A percentile compares a stretch with the other conserved stretches of the same genome.
Conservation (phyloP, 352 stramenopile species). For the Discostella stelligera region DNA sequence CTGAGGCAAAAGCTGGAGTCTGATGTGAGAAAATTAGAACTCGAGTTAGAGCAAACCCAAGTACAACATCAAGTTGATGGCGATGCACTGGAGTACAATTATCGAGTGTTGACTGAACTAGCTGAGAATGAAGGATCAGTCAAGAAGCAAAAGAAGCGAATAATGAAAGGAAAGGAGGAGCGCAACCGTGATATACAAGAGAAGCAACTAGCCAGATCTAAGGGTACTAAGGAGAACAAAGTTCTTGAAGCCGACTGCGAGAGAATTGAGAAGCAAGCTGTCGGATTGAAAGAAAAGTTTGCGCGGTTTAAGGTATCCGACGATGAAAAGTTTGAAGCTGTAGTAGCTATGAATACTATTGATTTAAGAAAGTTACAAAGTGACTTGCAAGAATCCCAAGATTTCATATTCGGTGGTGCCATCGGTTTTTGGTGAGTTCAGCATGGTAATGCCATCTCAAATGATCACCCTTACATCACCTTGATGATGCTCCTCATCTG, state of each 20-base stretch:
- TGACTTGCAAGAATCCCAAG: constrained; percentile 42
- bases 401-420: constrained; percentile 49
- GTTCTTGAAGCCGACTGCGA: constrained; percentile 41
- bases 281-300: constrained; percentile 55
- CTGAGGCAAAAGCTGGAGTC: constrained; percentile 39
- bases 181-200: constrained; percentile 25
- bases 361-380: constrained; percentile 39
- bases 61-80: constrained; percentile 39
- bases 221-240: constrained; percentile 26
- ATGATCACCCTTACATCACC: background rate
- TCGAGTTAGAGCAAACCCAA: constrained; percentile 41
- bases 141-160: constrained; percentile 54
- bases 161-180: constrained; percentile 54
- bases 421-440: constrained; percentile 40
- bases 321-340: constrained; percentile 43
- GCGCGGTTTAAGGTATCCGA: constrained; percentile 48
- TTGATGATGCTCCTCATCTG: background rate
- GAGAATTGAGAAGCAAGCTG: constrained; percentile 49
- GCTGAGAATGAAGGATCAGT: constrained; percentile 36
- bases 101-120: constrained; percentile 46
- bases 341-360: constrained; percentile 39
- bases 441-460: background rate
- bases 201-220: constrained; percentile 30
- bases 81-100: constrained; percentile 50
- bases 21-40: constrained; percentile 38